Base-by-base conservation (phyloP, 2,329 filamentous ascomycete genomes). In the Exophiala oligosperma region DNA sequence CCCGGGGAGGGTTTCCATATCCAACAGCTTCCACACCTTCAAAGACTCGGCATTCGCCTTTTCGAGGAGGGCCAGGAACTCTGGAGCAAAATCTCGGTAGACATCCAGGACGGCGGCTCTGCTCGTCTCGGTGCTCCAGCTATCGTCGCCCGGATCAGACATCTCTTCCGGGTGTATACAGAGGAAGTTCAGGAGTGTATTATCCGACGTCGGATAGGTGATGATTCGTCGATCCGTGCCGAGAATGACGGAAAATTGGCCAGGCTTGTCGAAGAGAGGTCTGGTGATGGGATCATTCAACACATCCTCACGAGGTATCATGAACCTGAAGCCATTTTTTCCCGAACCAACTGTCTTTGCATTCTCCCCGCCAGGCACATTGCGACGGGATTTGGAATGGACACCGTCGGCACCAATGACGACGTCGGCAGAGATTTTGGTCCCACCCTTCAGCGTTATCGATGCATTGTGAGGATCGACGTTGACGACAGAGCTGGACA, bases 21-120 rank as follows among this genome's bases (percentile, higher is more conserved):
- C 87, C 3, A 86, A 68, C 1, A 88, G 70, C 23, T 77, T 79
- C 84, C 84, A 88, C 0, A 84, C 72, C 54, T 81, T 84, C 21
- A 86, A 66, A 0, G 73, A 74, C 0, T 73, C 67, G 0, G 74
- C 70, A n/a, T 60, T 47, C 4, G 57, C 59, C 26, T 60, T 60
- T 24, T n/a, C 32, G 4, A 62, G 12, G 12, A 64, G 26, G 2
- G 49, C 54, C 8, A 28, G 2, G n/a, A 51, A 54, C 29, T 44
- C 53, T 12, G 47, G 46, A 38, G 57, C 44, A 32, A 64, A 62
- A 24, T 51, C 44, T 32, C 52, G 32, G 43, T 56, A 64, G 1
- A 60, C 55, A 7, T 47, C 7, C 2, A 64, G 49, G 11, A 64
- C 43, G 11, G 23, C 47, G 4, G 54, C 49, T 24, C 55, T 44